These are phyloP conservation scores for Exophiala alcalophila DNA, from an alignment of 2,329 filamentous ascomycete species.

Conservation along the genomic window DNA sequence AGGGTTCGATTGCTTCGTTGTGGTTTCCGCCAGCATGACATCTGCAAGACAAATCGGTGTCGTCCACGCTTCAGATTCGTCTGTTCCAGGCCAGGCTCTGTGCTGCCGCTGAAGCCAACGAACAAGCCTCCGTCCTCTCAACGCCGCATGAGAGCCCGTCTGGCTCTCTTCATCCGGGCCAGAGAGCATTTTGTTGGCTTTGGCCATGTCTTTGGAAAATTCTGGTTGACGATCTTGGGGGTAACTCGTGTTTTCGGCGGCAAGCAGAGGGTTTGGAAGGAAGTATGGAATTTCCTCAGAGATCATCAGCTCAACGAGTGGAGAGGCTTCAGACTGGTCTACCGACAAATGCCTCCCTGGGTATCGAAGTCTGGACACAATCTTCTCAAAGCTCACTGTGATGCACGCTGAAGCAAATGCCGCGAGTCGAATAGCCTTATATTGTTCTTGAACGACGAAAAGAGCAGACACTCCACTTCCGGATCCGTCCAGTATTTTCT, in stretches of 20 bases:
- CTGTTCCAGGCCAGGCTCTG: not conserved
- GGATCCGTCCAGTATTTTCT: not conserved
- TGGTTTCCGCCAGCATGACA: slow-evolving; percentile 8
- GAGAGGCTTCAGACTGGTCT: too few relatives aligned
- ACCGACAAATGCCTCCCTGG: not conserved
- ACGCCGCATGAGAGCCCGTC: too few relatives aligned
- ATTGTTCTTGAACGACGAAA: slow-evolving; percentile 12
- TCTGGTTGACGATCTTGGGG: too few relatives aligned
- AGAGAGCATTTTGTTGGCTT: too few relatives aligned
- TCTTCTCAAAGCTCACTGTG: not conserved
- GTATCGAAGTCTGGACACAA: not conserved
- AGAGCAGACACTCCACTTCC: slow-evolving; percentile 6
- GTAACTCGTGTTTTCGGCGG: too few relatives aligned
- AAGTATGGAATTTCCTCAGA: too few relatives aligned
- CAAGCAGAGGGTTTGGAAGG: too few relatives aligned
- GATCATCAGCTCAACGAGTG: too few relatives aligned
- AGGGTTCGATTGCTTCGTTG: slow-evolving; percentile 6
- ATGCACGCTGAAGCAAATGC: not conserved
- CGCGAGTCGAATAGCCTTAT: slow-evolving; percentile 1
- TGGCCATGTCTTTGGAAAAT: slow-evolving; percentile 1
- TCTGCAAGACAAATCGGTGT: not conserved
- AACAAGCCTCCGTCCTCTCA: not conserved
- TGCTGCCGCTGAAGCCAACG: not conserved
- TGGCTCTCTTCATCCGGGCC: too few relatives aligned
- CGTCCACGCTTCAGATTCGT: too few relatives aligned